These are phyloP conservation scores for Apophysomyces sp. DNA, from an alignment of 371 early-diverging fungal genomes.

Conservation along the genomic window DNA sequence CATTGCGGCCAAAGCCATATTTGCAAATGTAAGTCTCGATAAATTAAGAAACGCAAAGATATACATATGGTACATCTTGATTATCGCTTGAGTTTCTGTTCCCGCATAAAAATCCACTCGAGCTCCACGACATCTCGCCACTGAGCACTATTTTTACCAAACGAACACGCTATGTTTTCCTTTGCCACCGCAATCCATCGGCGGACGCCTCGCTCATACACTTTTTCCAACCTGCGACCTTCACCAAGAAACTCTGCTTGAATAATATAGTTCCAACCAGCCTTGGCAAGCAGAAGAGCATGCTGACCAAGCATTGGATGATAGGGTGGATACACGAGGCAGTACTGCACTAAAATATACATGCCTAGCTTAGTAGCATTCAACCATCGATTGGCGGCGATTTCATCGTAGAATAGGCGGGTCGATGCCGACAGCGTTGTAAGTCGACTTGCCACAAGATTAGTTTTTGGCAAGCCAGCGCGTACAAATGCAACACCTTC, in stretches of 20 bases:
- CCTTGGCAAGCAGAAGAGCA: conserved; percentile 61
- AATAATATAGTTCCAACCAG: conserved; percentile 61
- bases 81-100: conserved; percentile 33
- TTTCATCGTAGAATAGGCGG: conserved; percentile 36
- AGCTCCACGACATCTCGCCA: conserved; percentile 47
- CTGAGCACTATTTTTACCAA: conserved; percentile 38
- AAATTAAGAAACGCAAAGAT: neutral
- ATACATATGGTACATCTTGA: neutral
- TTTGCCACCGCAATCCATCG: conserved; percentile 46
- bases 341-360: conserved; percentile 66
- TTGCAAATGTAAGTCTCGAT: too few species aligned
- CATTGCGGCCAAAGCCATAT: too few species aligned
- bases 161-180: conserved; percentile 25
- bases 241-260: conserved; percentile 27
- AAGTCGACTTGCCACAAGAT: conserved; percentile 30
- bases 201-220: conserved; percentile 37
- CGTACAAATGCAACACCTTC: conserved; percentile 18
- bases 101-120: conserved; percentile 47
- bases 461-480: conserved; percentile 12
- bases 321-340: conserved; percentile 66
- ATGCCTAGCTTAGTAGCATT: conserved; percentile 56
- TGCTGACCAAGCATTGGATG: conserved; percentile 75
- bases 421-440: conserved; percentile 30
- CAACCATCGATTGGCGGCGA: conserved; percentile 44
- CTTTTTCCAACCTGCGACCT: conserved; percentile 23